phyloP scores from a whole-genome alignment of 225 moss, liverwort and hornwort species.

The Rhytidiadelphus loreus region DNA sequence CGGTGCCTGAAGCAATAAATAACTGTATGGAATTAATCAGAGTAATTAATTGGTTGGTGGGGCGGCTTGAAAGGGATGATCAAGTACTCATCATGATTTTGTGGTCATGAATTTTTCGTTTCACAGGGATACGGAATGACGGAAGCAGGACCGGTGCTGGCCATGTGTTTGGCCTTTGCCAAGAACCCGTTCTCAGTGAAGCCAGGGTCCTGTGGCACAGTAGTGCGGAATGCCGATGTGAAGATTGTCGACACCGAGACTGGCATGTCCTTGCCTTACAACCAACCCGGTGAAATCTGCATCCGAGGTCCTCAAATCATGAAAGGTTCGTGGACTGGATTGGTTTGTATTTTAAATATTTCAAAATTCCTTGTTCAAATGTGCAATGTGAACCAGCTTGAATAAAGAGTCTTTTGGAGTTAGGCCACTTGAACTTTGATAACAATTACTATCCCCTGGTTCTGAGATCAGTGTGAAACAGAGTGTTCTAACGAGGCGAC shows the following conservation, averaged over 20 bases:
- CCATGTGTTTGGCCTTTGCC: slow-evolving; percentile 40
- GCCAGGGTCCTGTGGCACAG: slow-evolving; percentile 47
- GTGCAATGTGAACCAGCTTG: neutral
- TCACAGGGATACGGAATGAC: slow-evolving; percentile 56
- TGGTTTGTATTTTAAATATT: neutral
- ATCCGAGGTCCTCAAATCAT: slow-evolving; percentile 60
- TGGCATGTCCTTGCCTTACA: slow-evolving; percentile 33
- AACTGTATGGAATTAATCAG: neutral
- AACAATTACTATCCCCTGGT: neutral
- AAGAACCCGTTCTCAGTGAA: slow-evolving; percentile 38
- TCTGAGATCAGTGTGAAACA: neutral
- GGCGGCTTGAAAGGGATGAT: neutral
- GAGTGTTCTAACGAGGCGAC: neutral
- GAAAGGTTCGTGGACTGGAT: slow-evolving; percentile 15
- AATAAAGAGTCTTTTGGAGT: neutral
- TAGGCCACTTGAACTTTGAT: neutral
- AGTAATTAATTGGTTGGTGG: neutral
- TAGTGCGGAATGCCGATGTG: slow-evolving; percentile 48
- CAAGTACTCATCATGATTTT: neutral
- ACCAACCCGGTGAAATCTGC: slow-evolving; percentile 53
- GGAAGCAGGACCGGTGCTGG: slow-evolving; percentile 52
- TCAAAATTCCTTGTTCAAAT: neutral
- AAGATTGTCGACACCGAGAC: slow-evolving; percentile 50
- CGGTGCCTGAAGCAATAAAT: neutral
- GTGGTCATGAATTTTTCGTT: neutral